A percentile compares a stretch with the other conserved stretches of the same genome.
phyloP scores from a whole-genome alignment of 495 filamentous ascomycete species.

The Xylaria telfairii region DNA sequence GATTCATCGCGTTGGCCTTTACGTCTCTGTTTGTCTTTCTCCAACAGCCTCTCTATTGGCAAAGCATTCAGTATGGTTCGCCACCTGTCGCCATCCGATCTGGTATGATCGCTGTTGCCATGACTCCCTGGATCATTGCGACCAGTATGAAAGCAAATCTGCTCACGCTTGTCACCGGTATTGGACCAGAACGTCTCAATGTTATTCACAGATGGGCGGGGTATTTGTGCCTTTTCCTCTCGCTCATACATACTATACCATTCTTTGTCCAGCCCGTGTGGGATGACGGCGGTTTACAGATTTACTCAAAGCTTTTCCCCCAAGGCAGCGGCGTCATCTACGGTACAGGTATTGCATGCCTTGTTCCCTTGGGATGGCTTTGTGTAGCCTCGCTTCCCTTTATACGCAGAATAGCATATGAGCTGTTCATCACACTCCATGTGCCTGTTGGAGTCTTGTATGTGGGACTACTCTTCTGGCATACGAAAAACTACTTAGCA shows the following conservation, averaged over 20 bases:
- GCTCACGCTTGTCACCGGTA: conserved; percentile 83
- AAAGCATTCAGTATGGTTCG: conserved; percentile 82
- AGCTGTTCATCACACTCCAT: conserved; percentile 82
- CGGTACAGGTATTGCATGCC: conserved; percentile 85
- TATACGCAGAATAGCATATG: conserved; percentile 68
- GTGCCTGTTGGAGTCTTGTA: conserved; percentile 82
- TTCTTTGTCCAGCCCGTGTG: conserved; percentile 89
- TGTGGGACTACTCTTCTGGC: conserved; percentile 90
- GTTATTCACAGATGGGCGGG: conserved; percentile 92
- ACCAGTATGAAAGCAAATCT: conserved; percentile 91
- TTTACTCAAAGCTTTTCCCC: conserved; percentile 70
- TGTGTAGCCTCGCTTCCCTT: conserved; percentile 83
- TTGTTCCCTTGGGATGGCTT: conserved; percentile 80
- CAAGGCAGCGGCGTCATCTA: conserved; percentile 72
- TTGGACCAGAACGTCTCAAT: conserved; percentile 90
- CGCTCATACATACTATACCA: conserved; percentile 81
- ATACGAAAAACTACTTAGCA: conserved; percentile 88
- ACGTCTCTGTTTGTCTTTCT: conserved; percentile 82
- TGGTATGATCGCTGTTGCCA: conserved; percentile 91
- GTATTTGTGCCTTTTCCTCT: conserved; percentile 85
- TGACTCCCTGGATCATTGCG: conserved; percentile 93
- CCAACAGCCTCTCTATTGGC: conserved; percentile 83
- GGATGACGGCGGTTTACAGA: conserved; percentile 71
- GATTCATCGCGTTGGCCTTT: conserved; percentile 69
- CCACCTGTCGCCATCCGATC: conserved; percentile 88